Conservation (phyloP, 495 filamentous ascomycete species). For the Penicillium angulare region DNA sequence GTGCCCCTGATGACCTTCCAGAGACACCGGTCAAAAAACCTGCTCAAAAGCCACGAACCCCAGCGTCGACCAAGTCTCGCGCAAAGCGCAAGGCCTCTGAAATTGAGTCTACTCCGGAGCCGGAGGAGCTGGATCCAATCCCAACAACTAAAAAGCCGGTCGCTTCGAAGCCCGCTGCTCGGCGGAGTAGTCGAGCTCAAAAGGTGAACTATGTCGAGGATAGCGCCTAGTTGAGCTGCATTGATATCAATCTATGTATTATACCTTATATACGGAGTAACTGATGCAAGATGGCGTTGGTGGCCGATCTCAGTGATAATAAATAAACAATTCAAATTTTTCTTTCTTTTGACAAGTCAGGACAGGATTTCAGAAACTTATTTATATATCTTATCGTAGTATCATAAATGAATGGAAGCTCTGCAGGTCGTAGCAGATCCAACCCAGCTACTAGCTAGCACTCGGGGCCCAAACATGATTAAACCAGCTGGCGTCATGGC, state of each 20-base stretch:
- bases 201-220: slow-evolving; percentile 50
- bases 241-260: neutral
- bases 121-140: slow-evolving; percentile 15
- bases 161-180: slow-evolving; percentile 12
- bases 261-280: neutral
- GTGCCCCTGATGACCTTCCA: slow-evolving; percentile 3
- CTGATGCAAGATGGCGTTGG: neutral
- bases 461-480: too few relatives aligned
- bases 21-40: slow-evolving; percentile 26
- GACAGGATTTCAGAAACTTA: too few relatives aligned
- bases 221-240: slow-evolving; percentile 18
- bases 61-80: slow-evolving; percentile 23
- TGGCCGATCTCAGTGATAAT: too few relatives aligned
- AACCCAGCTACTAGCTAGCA: too few relatives aligned
- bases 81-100: slow-evolving; percentile 37
- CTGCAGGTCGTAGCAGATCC: too few relatives aligned
- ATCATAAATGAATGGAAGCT: too few relatives aligned
- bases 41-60: slow-evolving; percentile 12
- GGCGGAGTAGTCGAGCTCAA: slow-evolving; percentile 39
- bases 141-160: slow-evolving; percentile 12
- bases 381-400: too few relatives aligned
- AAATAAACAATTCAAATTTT: too few relatives aligned
- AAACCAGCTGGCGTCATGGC: slow-evolving; percentile 11
- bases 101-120: slow-evolving; percentile 26
- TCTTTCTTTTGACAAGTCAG: too few relatives aligned